Conservation (phyloP, 202 grass and related monocot genomes). For the Cymbopogon flexuosus region DNA sequence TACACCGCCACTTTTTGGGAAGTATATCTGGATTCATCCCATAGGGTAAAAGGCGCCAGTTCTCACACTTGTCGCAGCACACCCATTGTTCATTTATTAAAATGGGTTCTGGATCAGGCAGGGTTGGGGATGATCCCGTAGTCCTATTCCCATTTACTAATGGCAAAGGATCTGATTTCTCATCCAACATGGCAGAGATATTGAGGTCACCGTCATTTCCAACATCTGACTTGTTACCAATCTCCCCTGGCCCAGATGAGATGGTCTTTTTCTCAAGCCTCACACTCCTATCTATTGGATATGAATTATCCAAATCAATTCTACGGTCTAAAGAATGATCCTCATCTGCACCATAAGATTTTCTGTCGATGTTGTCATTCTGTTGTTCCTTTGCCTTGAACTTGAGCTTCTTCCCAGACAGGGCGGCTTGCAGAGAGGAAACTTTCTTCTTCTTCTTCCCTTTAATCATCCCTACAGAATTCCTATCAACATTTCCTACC, state of each 20-base stretch:
- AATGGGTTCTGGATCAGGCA: slow-evolving; percentile 30
- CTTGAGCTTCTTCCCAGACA: slow-evolving; percentile 47
- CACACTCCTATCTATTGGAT: slow-evolving; percentile 28
- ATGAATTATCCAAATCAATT: slow-evolving; percentile 20
- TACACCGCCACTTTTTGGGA: slow-evolving; percentile 81
- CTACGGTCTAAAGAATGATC: background rate
- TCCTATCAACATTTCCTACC: slow-evolving; percentile 20
- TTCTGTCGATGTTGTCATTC: slow-evolving; percentile 26
- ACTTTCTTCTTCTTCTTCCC: slow-evolving; percentile 49
- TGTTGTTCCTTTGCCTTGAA: slow-evolving; percentile 48
- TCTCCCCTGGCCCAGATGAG: slow-evolving; percentile 19
- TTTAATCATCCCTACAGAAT: slow-evolving; percentile 38
- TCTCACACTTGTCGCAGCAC: slow-evolving; percentile 82
- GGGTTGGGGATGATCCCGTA: slow-evolving; percentile 15
- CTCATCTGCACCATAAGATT: slow-evolving; percentile 28
- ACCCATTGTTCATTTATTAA: slow-evolving; percentile 94
- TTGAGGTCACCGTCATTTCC: slow-evolving; percentile 36
- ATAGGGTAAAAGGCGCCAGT: slow-evolving; percentile 93
- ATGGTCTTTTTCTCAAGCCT: slow-evolving; percentile 46
- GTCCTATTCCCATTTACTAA: slow-evolving; percentile 23
- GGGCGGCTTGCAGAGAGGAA: slow-evolving; percentile 38
- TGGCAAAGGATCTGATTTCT: slow-evolving; percentile 41
- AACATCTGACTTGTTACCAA: slow-evolving; percentile 36
- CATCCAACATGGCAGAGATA: slow-evolving; percentile 19
- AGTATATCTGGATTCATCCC: slow-evolving; percentile 68